Base-by-base conservation (phyloP, 2,329 filamentous ascomycete species). In the Botrytis sinoallii region DNA sequence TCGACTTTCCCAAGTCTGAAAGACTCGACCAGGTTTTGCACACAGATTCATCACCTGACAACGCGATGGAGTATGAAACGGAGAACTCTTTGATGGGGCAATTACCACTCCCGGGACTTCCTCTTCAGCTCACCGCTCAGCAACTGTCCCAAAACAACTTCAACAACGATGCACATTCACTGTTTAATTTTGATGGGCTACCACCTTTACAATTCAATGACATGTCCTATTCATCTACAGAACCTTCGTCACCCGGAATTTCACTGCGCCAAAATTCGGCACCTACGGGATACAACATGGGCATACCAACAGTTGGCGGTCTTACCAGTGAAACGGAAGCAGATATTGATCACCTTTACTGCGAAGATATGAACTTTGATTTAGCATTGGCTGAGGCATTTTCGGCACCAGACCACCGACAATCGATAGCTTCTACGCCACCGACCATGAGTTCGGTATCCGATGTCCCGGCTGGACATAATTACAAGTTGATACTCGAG, bases 371-470 rank as follows among this genome's bases (percentile, higher is more conserved):
- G 66, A 59, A 57, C 29, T 69, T 69, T 57, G 66, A 69, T 42
- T 44, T 69, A 52, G 66, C 66, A 32, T 59, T 69, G 29, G 66
- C 66, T n/a, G 66, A 69, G 40, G 66, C 66, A 69, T 69, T 69
- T 38, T 69, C 66, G 25, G 48, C 66, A 18, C 66, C 48, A 32
- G 66, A 59, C 8, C 48, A 57, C 18, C 48, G 38, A 44, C 48
- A 57, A 16, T 69, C 48, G 20, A 69, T 57, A 59, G 35, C 48
- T 57, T 69, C 66, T 57, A 69, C 66, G 66, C 48, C 66, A 57
- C 48, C 48, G 40, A 69, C 66, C 18, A 57, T 69, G 48, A 69
- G 66, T 38, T 57, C 48, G n/a, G 35, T 57, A 42, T 69, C 66
- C 10, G 66, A 69, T 69, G n/a, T 57, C 18, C n/a, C 35, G 48